phyloP scores from a whole-genome alignment of 2,329 filamentous ascomycete species.

The Penicillium occitanis region DNA sequence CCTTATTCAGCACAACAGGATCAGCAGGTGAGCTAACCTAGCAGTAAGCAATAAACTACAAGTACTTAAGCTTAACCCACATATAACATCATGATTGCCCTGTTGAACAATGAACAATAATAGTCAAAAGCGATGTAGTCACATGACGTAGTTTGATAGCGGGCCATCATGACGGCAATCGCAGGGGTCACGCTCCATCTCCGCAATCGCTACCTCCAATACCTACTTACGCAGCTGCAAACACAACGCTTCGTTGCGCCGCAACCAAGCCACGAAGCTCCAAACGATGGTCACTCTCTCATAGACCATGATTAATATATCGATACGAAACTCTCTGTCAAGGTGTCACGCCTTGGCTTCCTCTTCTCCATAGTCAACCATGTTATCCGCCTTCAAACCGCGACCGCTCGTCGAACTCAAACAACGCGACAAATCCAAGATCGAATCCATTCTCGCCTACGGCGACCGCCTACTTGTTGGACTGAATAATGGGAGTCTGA shows the following conservation, averaged over 20 bases:
- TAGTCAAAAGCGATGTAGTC: not conserved
- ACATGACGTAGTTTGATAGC: conserved; percentile 13
- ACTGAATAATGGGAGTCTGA: conserved; percentile 81
- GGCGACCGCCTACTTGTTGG: conserved; percentile 91
- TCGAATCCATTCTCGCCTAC: conserved; percentile 91
- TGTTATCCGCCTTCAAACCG: conserved; percentile 97
- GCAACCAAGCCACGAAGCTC: conserved; percentile 1
- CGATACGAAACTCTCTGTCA: not conserved
- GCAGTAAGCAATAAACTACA: not conserved
- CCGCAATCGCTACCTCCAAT: not conserved
- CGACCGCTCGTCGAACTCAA: conserved; percentile 96
- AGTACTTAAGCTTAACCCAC: not conserved
- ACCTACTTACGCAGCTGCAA: not conserved
- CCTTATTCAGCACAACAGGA: not conserved
- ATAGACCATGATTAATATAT: conserved; percentile 14
- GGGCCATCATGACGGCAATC: not conserved
- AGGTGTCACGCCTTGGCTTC: conserved; percentile 10
- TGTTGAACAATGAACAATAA: not conserved
- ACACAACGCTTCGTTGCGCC: not conserved
- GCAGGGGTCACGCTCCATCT: not conserved
- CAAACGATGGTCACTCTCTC: not conserved
- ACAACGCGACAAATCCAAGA: conserved; percentile 91
- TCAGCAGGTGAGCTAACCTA: not conserved
- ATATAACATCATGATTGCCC: not conserved
- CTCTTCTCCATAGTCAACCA: conserved; percentile 38